These are phyloP conservation scores for Phalaenopsis hybrid DNA, from an alignment of 116 monocot species.

Conservation along the genomic window DNA sequence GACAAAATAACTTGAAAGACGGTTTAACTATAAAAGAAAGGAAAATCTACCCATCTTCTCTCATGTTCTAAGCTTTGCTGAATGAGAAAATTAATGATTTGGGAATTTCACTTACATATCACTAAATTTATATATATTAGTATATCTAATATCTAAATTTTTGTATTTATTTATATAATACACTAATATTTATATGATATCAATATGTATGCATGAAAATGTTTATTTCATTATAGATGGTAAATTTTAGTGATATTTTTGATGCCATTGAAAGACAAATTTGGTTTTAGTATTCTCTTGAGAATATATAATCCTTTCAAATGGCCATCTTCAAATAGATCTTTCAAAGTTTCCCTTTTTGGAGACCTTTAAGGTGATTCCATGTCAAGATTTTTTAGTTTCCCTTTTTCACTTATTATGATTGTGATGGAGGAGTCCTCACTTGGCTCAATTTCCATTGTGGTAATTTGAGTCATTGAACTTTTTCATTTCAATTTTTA, in stretches of 20 bases:
- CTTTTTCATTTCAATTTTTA: not conserved
- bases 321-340: not conserved
- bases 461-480: not conserved
- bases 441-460: not conserved
- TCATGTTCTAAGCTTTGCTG: not conserved
- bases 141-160: no score
- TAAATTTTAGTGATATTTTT: no score
- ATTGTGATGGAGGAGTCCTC: not conserved
- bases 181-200: no score
- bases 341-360: not conserved
- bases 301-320: not conserved
- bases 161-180: no score
- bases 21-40: no score
- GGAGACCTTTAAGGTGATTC: not conserved
- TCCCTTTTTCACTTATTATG: not conserved
- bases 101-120: not conserved
- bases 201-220: no score
- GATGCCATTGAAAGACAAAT: not conserved
- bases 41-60: not conserved
- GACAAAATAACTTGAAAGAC: not conserved
- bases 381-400: not conserved
- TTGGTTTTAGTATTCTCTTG: not conserved
- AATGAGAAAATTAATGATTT: not conserved
- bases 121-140: no score
- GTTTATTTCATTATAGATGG: no score